Conservation (phyloP, 2,329 filamentous ascomycete species). For the Incumbomyces lentus region DNA sequence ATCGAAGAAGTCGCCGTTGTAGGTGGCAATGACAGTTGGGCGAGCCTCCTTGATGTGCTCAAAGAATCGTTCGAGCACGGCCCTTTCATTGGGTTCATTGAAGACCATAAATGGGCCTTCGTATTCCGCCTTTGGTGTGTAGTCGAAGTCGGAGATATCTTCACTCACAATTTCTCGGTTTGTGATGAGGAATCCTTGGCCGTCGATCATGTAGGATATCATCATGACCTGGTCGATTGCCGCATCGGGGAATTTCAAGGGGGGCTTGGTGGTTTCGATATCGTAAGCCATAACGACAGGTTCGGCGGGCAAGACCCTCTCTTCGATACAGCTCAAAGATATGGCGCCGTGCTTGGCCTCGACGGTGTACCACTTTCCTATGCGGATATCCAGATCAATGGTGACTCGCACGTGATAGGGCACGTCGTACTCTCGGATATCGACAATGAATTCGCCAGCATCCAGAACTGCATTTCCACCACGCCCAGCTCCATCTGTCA, state of each 20-base stretch:
- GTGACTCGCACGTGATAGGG: slow-evolving; percentile 98
- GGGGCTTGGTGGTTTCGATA: slow-evolving; percentile 94
- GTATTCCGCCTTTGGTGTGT: slow-evolving; percentile 94
- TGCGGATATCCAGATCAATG: slow-evolving; percentile 93
- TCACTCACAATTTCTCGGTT: slow-evolving; percentile 97
- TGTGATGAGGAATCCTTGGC: slow-evolving; percentile 93
- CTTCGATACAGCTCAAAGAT: slow-evolving; percentile 73
- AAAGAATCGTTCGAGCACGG: slow-evolving; percentile 82
- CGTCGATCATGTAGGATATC: slow-evolving; percentile 99
- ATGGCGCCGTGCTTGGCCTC: slow-evolving; percentile 86
- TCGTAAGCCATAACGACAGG: slow-evolving; percentile 98
- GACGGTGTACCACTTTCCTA: slow-evolving; percentile 94
- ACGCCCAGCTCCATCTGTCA: slow-evolving; percentile 44
- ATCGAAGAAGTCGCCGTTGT: slow-evolving; percentile 99
- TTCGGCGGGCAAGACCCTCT: slow-evolving; percentile 79
- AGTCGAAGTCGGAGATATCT: slow-evolving; percentile 95
- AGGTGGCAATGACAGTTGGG: slow-evolving; percentile 97
- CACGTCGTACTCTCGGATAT: slow-evolving; percentile 98
- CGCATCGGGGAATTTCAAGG: slow-evolving; percentile 92
- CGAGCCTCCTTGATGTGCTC: slow-evolving; percentile 87
- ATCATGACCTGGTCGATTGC: slow-evolving; percentile 98
- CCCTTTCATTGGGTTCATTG: slow-evolving; percentile 91
- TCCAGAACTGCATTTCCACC: slow-evolving; percentile 65
- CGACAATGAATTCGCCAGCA: slow-evolving; percentile 93
- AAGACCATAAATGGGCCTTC: slow-evolving; percentile 94